These are phyloP conservation scores for Mediolabrus comicus DNA, from an alignment of 108 stramenopile species.

Conservation along the genomic window DNA sequence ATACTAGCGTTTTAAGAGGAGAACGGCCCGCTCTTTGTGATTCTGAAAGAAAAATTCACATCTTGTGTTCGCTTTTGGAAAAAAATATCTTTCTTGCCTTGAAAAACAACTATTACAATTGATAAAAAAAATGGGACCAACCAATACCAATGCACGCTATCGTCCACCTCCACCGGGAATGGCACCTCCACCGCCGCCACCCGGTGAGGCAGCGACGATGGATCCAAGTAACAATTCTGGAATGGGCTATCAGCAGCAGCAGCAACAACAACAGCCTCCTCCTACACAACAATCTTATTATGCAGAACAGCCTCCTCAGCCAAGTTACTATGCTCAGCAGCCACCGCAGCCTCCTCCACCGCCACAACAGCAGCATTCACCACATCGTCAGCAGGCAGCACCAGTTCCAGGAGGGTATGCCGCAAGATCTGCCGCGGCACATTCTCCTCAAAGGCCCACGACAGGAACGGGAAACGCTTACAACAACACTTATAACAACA, in stretches of 20 bases:
- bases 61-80: too few species aligned
- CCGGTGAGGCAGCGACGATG: not conserved
- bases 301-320: not conserved
- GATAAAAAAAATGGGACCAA: slow-evolving; percentile 12
- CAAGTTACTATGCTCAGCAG: slow-evolving; percentile 1
- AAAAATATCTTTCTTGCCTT: not conserved
- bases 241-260: slow-evolving; percentile 12
- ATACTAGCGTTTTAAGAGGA: too few species aligned
- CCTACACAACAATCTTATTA: slow-evolving; percentile 13
- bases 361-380: slow-evolving; percentile 14
- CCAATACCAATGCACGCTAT: slow-evolving; percentile 39
- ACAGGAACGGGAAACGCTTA: not conserved
- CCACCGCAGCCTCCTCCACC: not conserved
- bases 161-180: slow-evolving; percentile 44
- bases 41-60: not conserved
- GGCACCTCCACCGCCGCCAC: slow-evolving; percentile 39
- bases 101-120: not conserved
- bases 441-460: slow-evolving; percentile 26
- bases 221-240: not conserved
- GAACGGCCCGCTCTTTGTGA: too few species aligned
- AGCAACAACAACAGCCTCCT: slow-evolving; percentile 13
- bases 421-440: slow-evolving; percentile 32
- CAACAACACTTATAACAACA: slow-evolving; percentile 15
- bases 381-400: slow-evolving; percentile 11
- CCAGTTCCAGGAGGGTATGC: slow-evolving; percentile 18